Conservation (phyloP, 148 eudicot species). For the Chenopodium berlandieri region DNA sequence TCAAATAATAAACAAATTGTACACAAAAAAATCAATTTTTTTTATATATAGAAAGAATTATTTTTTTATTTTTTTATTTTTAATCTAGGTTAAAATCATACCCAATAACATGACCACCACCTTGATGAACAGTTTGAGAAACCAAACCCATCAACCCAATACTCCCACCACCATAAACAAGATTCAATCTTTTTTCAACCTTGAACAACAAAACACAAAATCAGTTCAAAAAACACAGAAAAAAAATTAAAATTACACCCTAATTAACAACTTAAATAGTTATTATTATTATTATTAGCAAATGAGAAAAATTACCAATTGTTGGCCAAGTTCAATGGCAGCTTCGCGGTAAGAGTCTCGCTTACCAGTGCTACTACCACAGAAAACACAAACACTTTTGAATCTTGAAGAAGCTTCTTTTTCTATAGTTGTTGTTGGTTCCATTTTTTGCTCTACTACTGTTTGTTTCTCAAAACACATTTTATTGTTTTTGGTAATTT, state of each 20-base stretch:
- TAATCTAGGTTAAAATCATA: slow-evolving; percentile 6
- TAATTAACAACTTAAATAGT: no score
- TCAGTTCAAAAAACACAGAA: background rate
- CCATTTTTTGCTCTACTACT: slow-evolving; percentile 19
- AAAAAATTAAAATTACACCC: no score
- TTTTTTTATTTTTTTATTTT: no score
- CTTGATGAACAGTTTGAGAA: slow-evolving; percentile 62
- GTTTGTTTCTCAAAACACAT: slow-evolving; percentile 31
- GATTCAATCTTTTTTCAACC: slow-evolving; percentile 60
- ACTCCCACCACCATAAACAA: slow-evolving; percentile 86
- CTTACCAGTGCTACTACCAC: slow-evolving; percentile 60
- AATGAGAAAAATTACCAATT: slow-evolving; percentile 31
- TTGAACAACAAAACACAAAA: slow-evolving; percentile 7
- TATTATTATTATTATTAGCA: no score
- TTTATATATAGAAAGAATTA: background rate
- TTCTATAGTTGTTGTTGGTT: background rate
- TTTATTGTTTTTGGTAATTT: background rate
- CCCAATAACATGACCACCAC: slow-evolving; percentile 80
- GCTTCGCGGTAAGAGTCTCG: slow-evolving; percentile 45
- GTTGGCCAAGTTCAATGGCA: slow-evolving; percentile 55
- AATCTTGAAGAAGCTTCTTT: slow-evolving; percentile 28
- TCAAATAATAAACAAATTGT: background rate
- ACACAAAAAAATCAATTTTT: no score
- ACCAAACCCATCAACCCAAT: slow-evolving; percentile 79
- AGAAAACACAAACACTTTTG: slow-evolving; percentile 55